Base-by-base conservation (phyloP, 768 basidiomycete genomes). In the Lentinula sp. region DNA sequence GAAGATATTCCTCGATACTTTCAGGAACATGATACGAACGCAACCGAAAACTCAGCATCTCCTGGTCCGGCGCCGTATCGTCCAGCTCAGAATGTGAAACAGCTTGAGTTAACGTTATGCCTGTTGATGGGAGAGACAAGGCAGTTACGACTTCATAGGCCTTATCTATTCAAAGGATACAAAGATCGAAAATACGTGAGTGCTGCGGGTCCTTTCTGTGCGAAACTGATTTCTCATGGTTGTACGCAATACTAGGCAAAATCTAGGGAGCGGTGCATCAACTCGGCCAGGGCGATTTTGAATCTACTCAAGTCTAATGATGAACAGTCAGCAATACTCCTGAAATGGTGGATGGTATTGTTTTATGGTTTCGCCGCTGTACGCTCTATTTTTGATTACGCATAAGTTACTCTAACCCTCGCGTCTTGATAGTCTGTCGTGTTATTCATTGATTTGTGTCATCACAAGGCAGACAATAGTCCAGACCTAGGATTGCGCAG, bases 111-210 rank as follows among this genome's bases (percentile, higher is more conserved):
- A 42, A 67, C 67, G 6, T 60, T 69, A 3, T 69, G 66, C 31
- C 62, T 67, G 8, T 65, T 70, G n/a, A 69, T 70, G 68, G 70
- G 65, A 10, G 67, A 70, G 43, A 66, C 67, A 15, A 60, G 66
- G 1, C 62, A 65, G n/a, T 56, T 70, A 39, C 59, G 64, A 11
- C 63, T 70, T 2, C 68, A 70, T 60, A 64, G 70, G 1, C 70
- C 70, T 9, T 70, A 65, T 50, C 39, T 70, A 32, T 68, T 69
- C 50, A 62, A 64, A 50, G 67, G 68, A 5, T 70, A 69, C 56
- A 66, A 63, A 21, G 70, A 69, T 45, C 56, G 62, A 31, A 64
- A 59, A 64, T 70, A 64, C 43, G 70, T 70, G 42, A 42, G 69
- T 64, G 10, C n/a, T 31, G n/a, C 40, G 16, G 15, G 16, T 23